Evolutionary conservation across 371 early-diverging fungal species (phyloP).

Genomic region (Circinella umbellata): DNA sequence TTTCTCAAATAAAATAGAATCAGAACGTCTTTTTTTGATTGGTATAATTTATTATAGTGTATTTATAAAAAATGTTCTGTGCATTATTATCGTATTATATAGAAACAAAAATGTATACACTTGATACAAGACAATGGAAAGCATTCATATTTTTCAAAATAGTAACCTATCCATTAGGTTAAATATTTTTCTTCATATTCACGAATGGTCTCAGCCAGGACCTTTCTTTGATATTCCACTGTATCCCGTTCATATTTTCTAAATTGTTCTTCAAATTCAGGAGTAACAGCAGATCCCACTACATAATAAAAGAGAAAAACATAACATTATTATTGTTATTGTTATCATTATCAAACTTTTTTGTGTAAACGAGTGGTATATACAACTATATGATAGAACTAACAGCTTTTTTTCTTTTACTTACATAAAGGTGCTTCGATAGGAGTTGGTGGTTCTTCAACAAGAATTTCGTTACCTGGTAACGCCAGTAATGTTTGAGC

Average conservation of each 20-base stretch:
- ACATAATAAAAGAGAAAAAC: neutral
- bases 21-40: too few species aligned
- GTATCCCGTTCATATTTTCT: neutral
- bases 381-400: neutral
- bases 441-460: slow-evolving; percentile 6
- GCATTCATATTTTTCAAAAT: too few species aligned
- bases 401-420: too few species aligned
- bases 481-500: slow-evolving; percentile 25
- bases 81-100: too few species aligned
- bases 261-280: neutral
- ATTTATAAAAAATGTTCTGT: too few species aligned
- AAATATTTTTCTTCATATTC: neutral
- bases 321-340: neutral
- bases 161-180: too few species aligned
- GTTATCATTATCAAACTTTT: too few species aligned
- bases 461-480: slow-evolving; percentile 16
- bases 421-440: slow-evolving; percentile 1
- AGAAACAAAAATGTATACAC: too few species aligned
- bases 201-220: neutral
- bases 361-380: neutral
- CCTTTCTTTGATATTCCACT: neutral
- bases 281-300: neutral
- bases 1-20: too few species aligned
- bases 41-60: too few species aligned
- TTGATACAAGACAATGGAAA: too few species aligned